phyloP scores from a whole-genome alignment of 2,329 filamentous ascomycete species.

The Aspergillus brasiliensis region DNA sequence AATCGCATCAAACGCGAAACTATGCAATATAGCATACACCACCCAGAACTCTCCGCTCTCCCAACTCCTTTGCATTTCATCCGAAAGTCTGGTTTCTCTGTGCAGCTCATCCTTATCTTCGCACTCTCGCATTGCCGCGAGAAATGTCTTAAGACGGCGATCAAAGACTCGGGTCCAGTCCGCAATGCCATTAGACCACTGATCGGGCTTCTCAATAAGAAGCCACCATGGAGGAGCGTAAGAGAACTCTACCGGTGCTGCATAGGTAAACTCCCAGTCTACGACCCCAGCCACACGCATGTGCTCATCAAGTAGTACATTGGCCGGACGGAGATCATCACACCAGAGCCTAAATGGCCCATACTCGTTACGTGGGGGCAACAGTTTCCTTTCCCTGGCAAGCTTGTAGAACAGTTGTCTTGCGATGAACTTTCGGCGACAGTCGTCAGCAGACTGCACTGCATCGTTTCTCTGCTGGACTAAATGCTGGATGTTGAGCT shows the following conservation, averaged over 20 bases:
- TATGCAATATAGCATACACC: background rate
- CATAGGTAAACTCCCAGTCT: conserved; percentile 27
- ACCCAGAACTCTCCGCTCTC: background rate
- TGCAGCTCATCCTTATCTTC: background rate
- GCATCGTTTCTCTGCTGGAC: conserved; percentile 43
- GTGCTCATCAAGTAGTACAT: conserved; percentile 15
- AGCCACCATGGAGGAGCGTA: conserved; percentile 22
- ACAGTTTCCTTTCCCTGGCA: conserved; percentile 11
- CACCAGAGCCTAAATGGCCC: conserved; percentile 29
- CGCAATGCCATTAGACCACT: background rate
- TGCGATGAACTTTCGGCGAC: conserved; percentile 22
- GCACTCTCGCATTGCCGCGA: background rate
- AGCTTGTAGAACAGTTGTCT: conserved; percentile 23
- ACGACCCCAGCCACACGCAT: conserved; percentile 14
- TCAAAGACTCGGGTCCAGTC: background rate
- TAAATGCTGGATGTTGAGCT: conserved; percentile 47
- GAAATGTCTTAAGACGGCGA: background rate
- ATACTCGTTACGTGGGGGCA: conserved; percentile 10
- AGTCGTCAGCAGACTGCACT: conserved; percentile 30
- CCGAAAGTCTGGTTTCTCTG: background rate
- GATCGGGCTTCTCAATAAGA: background rate
- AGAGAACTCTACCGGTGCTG: conserved; percentile 19
- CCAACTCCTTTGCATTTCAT: background rate
- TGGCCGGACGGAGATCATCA: conserved; percentile 22
- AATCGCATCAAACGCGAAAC: background rate